phyloP scores from a whole-genome alignment of 371 early-diverging fungal genomes.

The Choanephora cucurbitarum region DNA sequence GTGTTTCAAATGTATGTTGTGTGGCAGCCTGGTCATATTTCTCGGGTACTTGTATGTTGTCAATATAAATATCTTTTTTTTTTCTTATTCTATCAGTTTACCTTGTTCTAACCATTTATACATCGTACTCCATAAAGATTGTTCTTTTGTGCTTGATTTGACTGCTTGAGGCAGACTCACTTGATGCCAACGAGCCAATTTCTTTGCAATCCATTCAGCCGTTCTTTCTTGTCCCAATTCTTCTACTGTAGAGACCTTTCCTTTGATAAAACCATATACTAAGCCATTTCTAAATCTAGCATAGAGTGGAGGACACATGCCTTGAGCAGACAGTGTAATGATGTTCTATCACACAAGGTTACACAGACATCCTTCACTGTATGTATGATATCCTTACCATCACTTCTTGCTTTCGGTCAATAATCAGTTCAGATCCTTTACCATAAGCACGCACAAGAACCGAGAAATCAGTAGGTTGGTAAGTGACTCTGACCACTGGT shows the following conservation, averaged over 20 bases:
- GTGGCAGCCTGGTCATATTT: conserved; percentile 59
- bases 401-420: conserved; percentile 89
- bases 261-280: conserved; percentile 88
- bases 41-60: conserved; percentile 58
- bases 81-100: too few relatives aligned
- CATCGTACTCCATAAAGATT: conserved; percentile 78
- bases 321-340: conserved; percentile 68
- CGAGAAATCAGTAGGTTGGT: conserved; percentile 59
- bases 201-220: conserved; percentile 76
- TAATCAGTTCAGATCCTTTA: conserved; percentile 80
- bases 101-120: conserved; percentile 81
- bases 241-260: conserved; percentile 64
- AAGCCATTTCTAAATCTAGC: conserved; percentile 88
- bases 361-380: conserved; percentile 4
- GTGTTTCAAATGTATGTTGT: conserved; percentile 63
- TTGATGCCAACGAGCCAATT: conserved; percentile 83
- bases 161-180: conserved; percentile 41
- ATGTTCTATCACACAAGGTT: conserved; percentile 65
- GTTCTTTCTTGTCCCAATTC: conserved; percentile 75
- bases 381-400: conserved; percentile 57
- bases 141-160: conserved; percentile 19
- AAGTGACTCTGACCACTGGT: conserved; percentile 81
- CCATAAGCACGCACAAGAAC: conserved; percentile 92
- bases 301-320: conserved; percentile 81
- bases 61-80: neutral